Base-by-base conservation (phyloP, 2,329 filamentous ascomycete genomes). In the Alternaria sp. region DNA sequence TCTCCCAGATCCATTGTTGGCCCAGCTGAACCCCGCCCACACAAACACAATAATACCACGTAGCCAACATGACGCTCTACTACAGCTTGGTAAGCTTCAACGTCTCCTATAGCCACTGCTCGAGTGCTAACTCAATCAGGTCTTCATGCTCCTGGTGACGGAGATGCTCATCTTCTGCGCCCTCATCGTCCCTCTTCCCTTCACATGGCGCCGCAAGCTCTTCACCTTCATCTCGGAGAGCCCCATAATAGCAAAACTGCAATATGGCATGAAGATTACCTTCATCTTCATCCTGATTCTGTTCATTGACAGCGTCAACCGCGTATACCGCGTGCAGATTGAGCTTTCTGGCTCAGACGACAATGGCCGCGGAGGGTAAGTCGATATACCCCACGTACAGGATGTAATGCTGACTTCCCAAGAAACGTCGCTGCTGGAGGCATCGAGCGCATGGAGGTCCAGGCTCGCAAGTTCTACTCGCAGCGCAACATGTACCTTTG, bases 401-500 rank as follows among this genome's bases (percentile, higher is more conserved):
- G 34, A 41, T 50, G 53, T 53, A 36, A 28, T 54, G 46, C 68
- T 74, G 57, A 71, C 56, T 25, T 8, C 20, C 2, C 7, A 32
- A 53, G 66, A 70, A 88, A 91, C 76, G 84, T 85, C 59, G 87
- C 89, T 53, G 89, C 94, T 62, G 94, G 82, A 48, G 83, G 95
- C 66, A 90, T 92, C 78, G 95, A 98, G 80, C 94, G 95, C 67
- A 93, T 97, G 87, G 95, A 99, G 83, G 94, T 98, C 54, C 95
- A 99, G 82, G 94, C 95, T 68, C 93, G 95, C 87, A 99, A 99
- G 84, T 99, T 99, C 86, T 99, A 99, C 87, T 97, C 94, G 64
- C 94, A 99, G 85, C 94, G 95, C 81, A 99, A 99, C 89, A 99
- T 99, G 95, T 99, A 99, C 84, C 93, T 99, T 64, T 98, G 95